Evolutionary conservation across 148 eudicot species (phyloP), one percentile per base, ranked within the genome.

Genomic region (Cornus controversa): DNA sequence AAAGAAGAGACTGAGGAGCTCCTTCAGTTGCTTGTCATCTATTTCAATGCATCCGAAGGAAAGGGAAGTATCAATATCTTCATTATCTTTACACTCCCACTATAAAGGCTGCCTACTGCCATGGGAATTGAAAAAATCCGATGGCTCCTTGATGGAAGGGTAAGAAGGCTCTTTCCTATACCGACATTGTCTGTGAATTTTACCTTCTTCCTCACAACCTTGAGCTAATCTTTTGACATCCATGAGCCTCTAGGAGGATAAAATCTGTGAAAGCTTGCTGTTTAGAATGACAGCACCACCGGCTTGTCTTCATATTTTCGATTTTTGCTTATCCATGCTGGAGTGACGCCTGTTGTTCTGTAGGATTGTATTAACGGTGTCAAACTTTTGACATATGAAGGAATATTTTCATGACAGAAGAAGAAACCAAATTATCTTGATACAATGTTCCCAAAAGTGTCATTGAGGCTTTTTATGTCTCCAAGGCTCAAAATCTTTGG

Each of bases 41-140:
- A 77, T 89, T 37, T 91, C 96, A 27, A 70, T 74, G 85, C 80
- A 83, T 27, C 88, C 74, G 40, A 86, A 75, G 76, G 90, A 90
- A 66, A 87, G 62, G 80, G 94, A 94, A 86, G 91, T 90, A 75
- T 80, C 96, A 1, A 83, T 94, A 71, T 89, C 94, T 66, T 94
- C 98, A 14, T 62, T 90, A 77, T 85, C 87, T 81, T 81, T 93
- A 50, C 90, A 90, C 26, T 87, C 94, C 72, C 92, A 91, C 79
- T 91, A 84, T 37, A 78, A 86, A 76, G 87, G 89, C 47, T 93
- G 91, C 76, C 76, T 90, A 80, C 89, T 90, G 18, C 88, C 90
- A 3, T 85, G 90, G 91, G 88, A 90, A 78, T 70, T 69, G 27
- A 76, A 74, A 50, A 86, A 80, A 71, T 79, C 90, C 58, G 77